Evolutionary conservation across 495 filamentous ascomycete species (phyloP).

Genomic region (Penicillium desertorum): DNA sequence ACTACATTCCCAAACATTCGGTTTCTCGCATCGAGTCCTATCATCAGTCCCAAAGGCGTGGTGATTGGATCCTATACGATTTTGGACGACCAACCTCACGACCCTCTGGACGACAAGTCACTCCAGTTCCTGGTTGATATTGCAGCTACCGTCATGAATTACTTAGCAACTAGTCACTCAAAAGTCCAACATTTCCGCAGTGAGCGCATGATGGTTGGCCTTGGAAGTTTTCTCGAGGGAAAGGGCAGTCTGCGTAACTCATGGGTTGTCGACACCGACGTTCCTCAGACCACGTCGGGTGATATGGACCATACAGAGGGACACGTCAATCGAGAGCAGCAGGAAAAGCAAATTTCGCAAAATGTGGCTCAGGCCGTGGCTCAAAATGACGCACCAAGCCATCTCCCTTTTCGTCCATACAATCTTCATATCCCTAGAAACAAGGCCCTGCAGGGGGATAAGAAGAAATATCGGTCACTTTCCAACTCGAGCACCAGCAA

Average conservation of each 20-base stretch:
- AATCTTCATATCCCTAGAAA: slow-evolving; percentile 8
- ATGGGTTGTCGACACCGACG: slow-evolving; percentile 14
- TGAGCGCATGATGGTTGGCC: slow-evolving; percentile 24
- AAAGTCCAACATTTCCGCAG: slow-evolving; percentile 15
- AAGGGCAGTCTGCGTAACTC: slow-evolving; percentile 22
- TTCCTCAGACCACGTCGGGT: neutral
- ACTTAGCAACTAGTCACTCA: slow-evolving; percentile 11
- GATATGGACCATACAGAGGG: slow-evolving; percentile 10
- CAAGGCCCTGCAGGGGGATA: neutral
- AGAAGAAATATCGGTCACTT: neutral
- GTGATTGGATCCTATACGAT: slow-evolving; percentile 21
- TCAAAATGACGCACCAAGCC: neutral
- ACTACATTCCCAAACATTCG: slow-evolving; percentile 44
- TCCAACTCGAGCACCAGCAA: neutral
- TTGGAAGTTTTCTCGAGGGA: slow-evolving; percentile 23
- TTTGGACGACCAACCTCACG: slow-evolving; percentile 18
- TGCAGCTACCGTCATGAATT: slow-evolving; percentile 19
- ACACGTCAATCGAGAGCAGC: slow-evolving; percentile 18
- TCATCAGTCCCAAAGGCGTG: slow-evolving; percentile 18
- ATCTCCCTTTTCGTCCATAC: slow-evolving; percentile 9
- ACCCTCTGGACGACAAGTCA: neutral
- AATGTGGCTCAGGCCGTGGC: neutral
- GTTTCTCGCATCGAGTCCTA: slow-evolving; percentile 48
- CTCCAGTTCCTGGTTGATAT: slow-evolving; percentile 14
- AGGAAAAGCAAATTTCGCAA: slow-evolving; percentile 19